Base-by-base conservation (phyloP, 768 basidiomycete genomes). In the Leccinum uliginosum region DNA sequence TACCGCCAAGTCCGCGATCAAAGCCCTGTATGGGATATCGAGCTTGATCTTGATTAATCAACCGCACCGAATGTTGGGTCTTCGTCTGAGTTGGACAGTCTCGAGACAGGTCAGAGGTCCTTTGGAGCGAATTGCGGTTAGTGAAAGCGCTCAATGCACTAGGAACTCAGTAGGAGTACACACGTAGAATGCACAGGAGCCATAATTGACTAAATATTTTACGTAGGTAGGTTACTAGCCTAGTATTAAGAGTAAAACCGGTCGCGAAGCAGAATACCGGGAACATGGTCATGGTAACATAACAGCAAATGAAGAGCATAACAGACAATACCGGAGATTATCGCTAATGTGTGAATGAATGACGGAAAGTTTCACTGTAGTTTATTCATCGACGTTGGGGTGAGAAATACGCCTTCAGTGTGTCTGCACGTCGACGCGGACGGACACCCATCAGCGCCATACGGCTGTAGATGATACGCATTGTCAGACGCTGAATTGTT, bases 11-110 rank as follows among this genome's bases (percentile, higher is more conserved):
- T 62, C 17, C 74, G 82, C 48, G 74, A 77, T 50, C 73, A 76
- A 5, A 88, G 85, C 64, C 84, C 87, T 1, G 72, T 75, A 7
- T 91, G 89, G 89, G 87, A 89, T 64, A 86, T 89, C 54, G 89
- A 89, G 61, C 75, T 81, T 5, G 84, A 85, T 55, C 68, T 81
- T 32, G 66, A 79, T 56, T 62, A 64, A 63, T 53, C 35, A 60
- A 10, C 64, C 59, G 24, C 63, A 69, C 4, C 58, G 65, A 3
- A 21, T 30, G 35, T 51, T n/a, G 29, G 24, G n/a, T 21, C 8
- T 15, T 21, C 17, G 23, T 17, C 2, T 23, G 24, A 57, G 21
- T 32, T 23, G 11, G 35, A 30, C 3, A 14, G 34, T 7, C 27
- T 32, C 40, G n/a, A n/a, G n/a, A n/a, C n/a, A n/a, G n/a, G n/a